Evolutionary conservation across 1,139 yeast species (phyloP).

Genomic region (Yamadazyma triangularis): DNA sequence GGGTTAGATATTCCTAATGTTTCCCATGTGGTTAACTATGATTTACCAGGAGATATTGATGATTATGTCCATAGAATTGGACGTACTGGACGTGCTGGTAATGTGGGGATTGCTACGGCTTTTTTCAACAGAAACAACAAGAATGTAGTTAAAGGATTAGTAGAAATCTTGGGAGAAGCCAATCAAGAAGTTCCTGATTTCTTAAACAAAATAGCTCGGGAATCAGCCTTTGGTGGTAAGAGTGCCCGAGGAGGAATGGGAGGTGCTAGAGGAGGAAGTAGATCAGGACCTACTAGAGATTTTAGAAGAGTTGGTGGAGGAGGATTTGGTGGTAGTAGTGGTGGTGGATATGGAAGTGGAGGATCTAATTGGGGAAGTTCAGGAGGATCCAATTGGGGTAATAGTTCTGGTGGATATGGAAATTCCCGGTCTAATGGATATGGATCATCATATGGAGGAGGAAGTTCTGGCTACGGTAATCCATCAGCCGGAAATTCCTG

Average conservation of each 20-base stretch:
- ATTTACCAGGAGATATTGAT: conserved; percentile 93
- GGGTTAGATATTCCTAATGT: conserved; percentile 99
- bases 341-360: conserved; percentile 16
- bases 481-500: conserved; percentile 32
- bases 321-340: conserved; percentile 26
- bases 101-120: conserved; percentile 96
- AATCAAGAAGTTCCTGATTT: conserved; percentile 96
- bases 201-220: conserved; percentile 77
- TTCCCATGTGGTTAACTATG: conserved; percentile 95
- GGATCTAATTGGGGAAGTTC: conserved; percentile 13
- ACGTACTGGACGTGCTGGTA: conserved; percentile 99
- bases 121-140: conserved; percentile 95
- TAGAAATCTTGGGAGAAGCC: conserved; percentile 88
- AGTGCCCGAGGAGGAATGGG: conserved; percentile 42
- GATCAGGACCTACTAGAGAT: conserved; percentile 55
- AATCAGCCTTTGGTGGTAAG: conserved; percentile 52
- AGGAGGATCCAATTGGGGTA: conserved; percentile 3
- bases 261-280: conserved; percentile 34
- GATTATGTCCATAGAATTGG: conserved; percentile 99
- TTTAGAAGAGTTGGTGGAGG: too few relatives aligned
- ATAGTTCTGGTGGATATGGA: conserved; percentile 7
- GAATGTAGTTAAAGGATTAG: conserved; percentile 81
- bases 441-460: conserved; percentile 14
- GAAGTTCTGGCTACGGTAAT: conserved; percentile 21
- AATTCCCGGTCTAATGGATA: conserved; percentile 2